phyloP scores from a whole-genome alignment of 257 asterid genomes.

The Ophiorrhiza pumila region DNA sequence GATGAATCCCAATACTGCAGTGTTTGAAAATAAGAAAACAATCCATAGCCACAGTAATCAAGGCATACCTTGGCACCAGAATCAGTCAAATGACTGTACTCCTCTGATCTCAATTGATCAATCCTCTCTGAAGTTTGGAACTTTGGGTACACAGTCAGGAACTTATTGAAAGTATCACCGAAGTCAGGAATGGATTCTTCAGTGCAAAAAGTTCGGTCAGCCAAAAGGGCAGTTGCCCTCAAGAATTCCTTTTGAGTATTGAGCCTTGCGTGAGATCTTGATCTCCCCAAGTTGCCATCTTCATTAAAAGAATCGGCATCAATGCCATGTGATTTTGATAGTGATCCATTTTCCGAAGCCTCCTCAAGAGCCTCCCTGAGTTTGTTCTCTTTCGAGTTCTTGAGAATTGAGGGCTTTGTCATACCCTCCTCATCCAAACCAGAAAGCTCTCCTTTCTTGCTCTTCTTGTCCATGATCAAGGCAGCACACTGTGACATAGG shows the following conservation, averaged over 20 bases:
- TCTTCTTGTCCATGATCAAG: slow-evolving; percentile 27
- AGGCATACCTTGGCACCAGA: slow-evolving; percentile 36
- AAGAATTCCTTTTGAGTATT: slow-evolving; percentile 34
- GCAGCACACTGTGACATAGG: slow-evolving; percentile 35
- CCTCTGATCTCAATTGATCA: slow-evolving; percentile 35
- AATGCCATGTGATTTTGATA: slow-evolving; percentile 26
- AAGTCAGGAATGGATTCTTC: slow-evolving; percentile 26
- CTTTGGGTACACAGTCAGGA: slow-evolving; percentile 27
- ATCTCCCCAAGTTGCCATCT: slow-evolving; percentile 18
- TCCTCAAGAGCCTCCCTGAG: slow-evolving; percentile 35
- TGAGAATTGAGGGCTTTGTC: slow-evolving; percentile 15
- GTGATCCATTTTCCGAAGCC: slow-evolving; percentile 31
- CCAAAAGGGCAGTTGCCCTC: slow-evolving; percentile 27
- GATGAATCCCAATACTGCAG: slow-evolving; percentile 30
- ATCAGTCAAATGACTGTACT: slow-evolving; percentile 27
- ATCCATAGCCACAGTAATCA: slow-evolving; percentile 41
- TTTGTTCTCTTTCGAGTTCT: slow-evolving; percentile 21
- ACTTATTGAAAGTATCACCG: slow-evolving; percentile 26
- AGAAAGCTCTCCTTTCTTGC: slow-evolving; percentile 17
- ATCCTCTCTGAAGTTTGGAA: slow-evolving; percentile 28
- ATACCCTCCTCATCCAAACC: slow-evolving; percentile 13
- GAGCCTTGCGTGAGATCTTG: slow-evolving; percentile 30
- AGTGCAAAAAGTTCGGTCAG: slow-evolving; percentile 19
- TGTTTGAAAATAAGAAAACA: slow-evolving; percentile 32
- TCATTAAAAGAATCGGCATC: slow-evolving; percentile 19